Percentiles rank a stretch among this genome's conserved stretches.
Conservation (phyloP, 1,284 basidiomycete species). For the Ustilago tritici region DNA sequence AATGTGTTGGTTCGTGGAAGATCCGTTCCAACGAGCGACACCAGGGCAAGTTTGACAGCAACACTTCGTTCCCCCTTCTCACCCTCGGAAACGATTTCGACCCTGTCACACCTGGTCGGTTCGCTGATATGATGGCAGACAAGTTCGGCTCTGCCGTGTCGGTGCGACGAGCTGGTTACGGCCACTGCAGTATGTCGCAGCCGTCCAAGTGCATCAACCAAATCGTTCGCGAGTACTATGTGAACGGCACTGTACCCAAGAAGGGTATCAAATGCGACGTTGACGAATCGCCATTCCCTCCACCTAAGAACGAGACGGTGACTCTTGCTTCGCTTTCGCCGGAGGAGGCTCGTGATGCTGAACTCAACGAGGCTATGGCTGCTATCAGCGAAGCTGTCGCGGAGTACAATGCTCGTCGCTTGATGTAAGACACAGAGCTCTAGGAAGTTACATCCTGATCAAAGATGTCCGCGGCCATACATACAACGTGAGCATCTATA, state of each 20-base stretch:
- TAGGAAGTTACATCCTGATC: background rate
- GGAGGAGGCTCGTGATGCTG: slow-evolving; percentile 20
- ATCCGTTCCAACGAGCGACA: slow-evolving; percentile 49
- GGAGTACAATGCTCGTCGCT: slow-evolving; percentile 29
- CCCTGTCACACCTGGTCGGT: slow-evolving; percentile 52
- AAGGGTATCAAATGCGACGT: slow-evolving; percentile 46
- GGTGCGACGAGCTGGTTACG: slow-evolving; percentile 47
- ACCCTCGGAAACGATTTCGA: slow-evolving; percentile 56
- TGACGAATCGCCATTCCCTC: slow-evolving; percentile 38
- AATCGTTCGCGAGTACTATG: slow-evolving; percentile 52
- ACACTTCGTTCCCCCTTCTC: slow-evolving; percentile 51
- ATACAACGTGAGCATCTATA: background rate
- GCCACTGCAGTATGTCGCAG: slow-evolving; percentile 53
- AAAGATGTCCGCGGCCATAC: background rate
- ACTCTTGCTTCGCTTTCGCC: slow-evolving; percentile 13
- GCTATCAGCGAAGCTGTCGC: slow-evolving; percentile 31
- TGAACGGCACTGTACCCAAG: slow-evolving; percentile 48
- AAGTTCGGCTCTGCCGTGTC: slow-evolving; percentile 41
- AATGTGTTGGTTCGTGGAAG: slow-evolving; percentile 44
- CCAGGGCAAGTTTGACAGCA: slow-evolving; percentile 46
- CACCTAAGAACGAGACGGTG: slow-evolving; percentile 26
- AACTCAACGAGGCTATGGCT: slow-evolving; percentile 35
- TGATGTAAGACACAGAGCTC: slow-evolving; percentile 4
- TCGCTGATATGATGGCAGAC: slow-evolving; percentile 50
- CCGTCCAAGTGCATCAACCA: slow-evolving; percentile 51